These are phyloP conservation scores for Glarea lozoyensis DNA, from an alignment of 495 filamentous ascomycete genomes.

Conservation along the genomic window DNA sequence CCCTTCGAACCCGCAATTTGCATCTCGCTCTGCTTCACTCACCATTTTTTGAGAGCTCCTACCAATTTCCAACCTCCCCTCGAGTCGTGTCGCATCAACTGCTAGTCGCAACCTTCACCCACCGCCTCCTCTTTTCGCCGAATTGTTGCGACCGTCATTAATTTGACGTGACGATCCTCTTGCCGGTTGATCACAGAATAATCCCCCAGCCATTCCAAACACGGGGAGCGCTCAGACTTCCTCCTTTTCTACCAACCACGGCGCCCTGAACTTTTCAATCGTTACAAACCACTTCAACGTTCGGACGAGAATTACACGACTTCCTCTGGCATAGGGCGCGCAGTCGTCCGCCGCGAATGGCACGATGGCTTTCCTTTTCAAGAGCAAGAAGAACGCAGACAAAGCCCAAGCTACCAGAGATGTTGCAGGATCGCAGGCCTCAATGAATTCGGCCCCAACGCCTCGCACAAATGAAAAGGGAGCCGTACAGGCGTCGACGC, in stretches of 20 bases:
- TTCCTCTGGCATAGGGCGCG: constrained; percentile 17
- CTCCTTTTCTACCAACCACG: constrained; percentile 1
- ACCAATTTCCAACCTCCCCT: too few species aligned
- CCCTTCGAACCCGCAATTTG: too few species aligned
- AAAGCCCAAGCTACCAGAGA: constrained; percentile 18
- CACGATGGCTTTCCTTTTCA: constrained; percentile 67
- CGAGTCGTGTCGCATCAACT: too few species aligned
- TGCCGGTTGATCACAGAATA: too few species aligned
- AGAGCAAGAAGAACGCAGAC: constrained; percentile 54
- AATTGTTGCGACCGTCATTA: too few species aligned
- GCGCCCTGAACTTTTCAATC: constrained; percentile 4
- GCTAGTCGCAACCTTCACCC: too few species aligned
- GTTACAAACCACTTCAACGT: neutral
- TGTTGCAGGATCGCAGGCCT: constrained; percentile 21
- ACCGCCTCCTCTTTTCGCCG: too few species aligned
- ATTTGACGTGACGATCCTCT: too few species aligned
- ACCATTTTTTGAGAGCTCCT: neutral
- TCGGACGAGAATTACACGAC: neutral
- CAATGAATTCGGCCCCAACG: constrained; percentile 15
- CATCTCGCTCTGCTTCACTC: too few species aligned
- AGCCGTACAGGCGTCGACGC: constrained; percentile 31
- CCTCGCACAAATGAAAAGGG: constrained; percentile 24
- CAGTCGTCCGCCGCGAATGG: constrained; percentile 20
- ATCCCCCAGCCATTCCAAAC: constrained; percentile 24
- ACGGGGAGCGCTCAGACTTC: constrained; percentile 11